phyloP scores from a whole-genome alignment of 192 early-diverging fungal genomes.

The Chytriomyces sp. region DNA sequence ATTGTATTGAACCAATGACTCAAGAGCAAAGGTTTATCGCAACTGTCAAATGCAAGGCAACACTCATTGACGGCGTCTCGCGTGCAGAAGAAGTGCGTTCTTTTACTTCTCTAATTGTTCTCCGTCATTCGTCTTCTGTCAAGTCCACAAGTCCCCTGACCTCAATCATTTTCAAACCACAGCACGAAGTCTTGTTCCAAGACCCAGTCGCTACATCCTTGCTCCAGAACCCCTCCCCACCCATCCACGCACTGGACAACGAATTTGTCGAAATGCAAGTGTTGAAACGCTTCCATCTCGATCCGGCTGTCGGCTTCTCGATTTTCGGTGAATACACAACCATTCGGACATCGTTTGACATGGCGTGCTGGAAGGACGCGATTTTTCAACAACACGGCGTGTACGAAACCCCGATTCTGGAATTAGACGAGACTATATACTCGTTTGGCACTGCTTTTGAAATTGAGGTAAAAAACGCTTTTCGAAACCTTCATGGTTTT shows the following conservation, averaged over 20 bases:
- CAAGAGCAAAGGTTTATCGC: neutral
- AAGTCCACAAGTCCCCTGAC: too few relatives aligned
- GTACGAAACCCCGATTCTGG: neutral
- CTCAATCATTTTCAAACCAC: too few relatives aligned
- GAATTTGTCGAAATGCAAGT: neutral
- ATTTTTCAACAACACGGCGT: neutral
- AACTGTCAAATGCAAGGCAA: constrained; percentile 4
- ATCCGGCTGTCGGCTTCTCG: neutral
- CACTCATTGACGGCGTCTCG: constrained; percentile 8
- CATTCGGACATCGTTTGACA: neutral
- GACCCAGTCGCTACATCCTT: neutral
- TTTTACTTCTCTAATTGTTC: too few relatives aligned
- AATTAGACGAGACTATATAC: constrained; percentile 17
- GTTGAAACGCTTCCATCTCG: neutral
- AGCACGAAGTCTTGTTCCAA: too few relatives aligned
- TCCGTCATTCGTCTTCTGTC: too few relatives aligned
- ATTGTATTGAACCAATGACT: neutral
- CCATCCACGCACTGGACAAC: neutral
- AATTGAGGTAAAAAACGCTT: constrained; percentile 26
- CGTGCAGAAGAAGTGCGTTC: neutral
- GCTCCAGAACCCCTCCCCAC: neutral
- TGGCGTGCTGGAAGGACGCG: neutral
- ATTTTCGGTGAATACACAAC: constrained; percentile 8
- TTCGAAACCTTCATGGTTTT: too few relatives aligned
- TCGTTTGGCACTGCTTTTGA: neutral